Conservation (phyloP, 176 grass and related monocot genomes). For the Oryza meyeriana region DNA sequence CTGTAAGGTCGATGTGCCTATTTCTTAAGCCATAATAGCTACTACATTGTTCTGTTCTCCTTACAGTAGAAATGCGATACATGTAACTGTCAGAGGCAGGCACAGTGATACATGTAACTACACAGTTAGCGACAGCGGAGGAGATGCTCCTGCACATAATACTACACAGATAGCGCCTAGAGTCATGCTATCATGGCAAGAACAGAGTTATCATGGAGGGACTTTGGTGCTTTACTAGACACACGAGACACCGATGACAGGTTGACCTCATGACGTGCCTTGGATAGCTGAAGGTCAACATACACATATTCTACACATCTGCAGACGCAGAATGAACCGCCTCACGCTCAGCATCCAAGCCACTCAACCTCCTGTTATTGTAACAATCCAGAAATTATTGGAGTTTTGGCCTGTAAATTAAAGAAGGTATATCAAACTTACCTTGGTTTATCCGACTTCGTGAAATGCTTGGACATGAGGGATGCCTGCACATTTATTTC, state of each 20-base stretch:
- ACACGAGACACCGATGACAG: constrained; percentile 9
- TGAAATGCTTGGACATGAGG: constrained; percentile 95
- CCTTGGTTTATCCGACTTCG: constrained; percentile 90
- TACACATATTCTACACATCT: constrained; percentile 16
- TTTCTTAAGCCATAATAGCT: not conserved
- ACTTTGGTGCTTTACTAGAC: constrained; percentile 7
- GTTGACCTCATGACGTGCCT: not conserved
- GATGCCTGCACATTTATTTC: constrained; percentile 73
- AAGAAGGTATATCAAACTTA: constrained; percentile 32
- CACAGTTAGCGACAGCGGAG: constrained; percentile 18
- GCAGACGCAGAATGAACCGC: constrained; percentile 1
- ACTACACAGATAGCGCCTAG: constrained; percentile 8
- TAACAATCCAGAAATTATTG: not conserved
- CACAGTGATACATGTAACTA: no score
- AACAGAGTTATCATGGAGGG: constrained; percentile 7
- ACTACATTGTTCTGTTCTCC: constrained; percentile 11
- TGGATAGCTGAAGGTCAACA: constrained; percentile 5
- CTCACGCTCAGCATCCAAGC: constrained; percentile 41
- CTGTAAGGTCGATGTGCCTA: not conserved
- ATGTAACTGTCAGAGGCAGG: constrained; percentile 10
- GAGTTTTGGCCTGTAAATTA: not conserved
- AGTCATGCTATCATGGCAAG: constrained; percentile 10
- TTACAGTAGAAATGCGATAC: constrained; percentile 12
- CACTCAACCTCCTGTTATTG: constrained; percentile 42
- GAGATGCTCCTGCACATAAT: constrained; percentile 44